Conservation (phyloP, 257 asterid genomes). For the Vinca minor region DNA sequence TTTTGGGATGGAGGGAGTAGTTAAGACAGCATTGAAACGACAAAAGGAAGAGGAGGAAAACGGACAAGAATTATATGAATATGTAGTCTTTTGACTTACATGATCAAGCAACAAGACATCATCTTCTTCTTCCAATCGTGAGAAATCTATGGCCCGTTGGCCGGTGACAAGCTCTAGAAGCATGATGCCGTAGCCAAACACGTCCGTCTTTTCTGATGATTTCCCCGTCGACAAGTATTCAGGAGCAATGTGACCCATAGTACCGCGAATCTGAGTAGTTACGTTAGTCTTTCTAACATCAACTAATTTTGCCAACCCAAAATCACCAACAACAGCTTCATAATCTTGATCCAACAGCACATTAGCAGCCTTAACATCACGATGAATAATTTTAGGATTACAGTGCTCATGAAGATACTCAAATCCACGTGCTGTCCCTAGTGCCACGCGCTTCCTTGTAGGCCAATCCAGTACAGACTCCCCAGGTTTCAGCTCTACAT, state of each 20-base stretch:
- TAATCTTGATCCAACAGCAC: slow-evolving; percentile 81
- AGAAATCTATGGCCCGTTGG: slow-evolving; percentile 92
- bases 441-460: slow-evolving; percentile 71
- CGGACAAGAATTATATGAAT: background rate
- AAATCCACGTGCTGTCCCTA: slow-evolving; percentile 91
- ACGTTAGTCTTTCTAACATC: slow-evolving; percentile 87
- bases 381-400: slow-evolving; percentile 85
- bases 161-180: slow-evolving; percentile 92
- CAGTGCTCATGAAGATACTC: slow-evolving; percentile 96
- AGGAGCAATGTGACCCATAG: slow-evolving; percentile 99
- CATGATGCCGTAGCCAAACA: slow-evolving; percentile 94
- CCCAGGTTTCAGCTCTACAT: slow-evolving; percentile 77
- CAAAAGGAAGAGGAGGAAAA: background rate
- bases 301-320: slow-evolving; percentile 89
- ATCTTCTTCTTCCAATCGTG: slow-evolving; percentile 95
- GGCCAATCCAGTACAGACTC: slow-evolving; percentile 79
- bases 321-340: slow-evolving; percentile 96
- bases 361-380: slow-evolving; percentile 99
- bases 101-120: slow-evolving; percentile 90
- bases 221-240: slow-evolving; percentile 93
- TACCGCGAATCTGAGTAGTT: slow-evolving; percentile 95
- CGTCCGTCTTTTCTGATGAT: slow-evolving; percentile 90
- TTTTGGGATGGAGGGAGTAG: no score
- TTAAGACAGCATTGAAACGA: no score
- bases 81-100: slow-evolving; percentile 37